phyloP scores from a whole-genome alignment of 257 asterid genomes.

The Asclepias syriaca region DNA sequence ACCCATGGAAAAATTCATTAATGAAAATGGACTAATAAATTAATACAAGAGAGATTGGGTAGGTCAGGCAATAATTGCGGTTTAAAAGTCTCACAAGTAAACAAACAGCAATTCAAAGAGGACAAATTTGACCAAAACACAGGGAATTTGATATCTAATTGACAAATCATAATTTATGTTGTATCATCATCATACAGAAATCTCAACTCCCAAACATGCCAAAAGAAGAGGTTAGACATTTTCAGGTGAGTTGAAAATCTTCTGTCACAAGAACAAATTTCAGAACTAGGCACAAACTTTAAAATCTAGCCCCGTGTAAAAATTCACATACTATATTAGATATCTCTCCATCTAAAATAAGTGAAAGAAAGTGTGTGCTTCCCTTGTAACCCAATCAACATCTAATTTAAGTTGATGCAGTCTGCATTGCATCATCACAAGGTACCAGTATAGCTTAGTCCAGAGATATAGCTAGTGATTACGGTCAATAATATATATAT shows the following conservation, averaged over 20 bases:
- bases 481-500: neutral
- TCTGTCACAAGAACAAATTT: neutral
- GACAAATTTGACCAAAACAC: neutral
- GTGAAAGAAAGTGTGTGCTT: neutral
- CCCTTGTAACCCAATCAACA: neutral
- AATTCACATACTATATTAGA: neutral
- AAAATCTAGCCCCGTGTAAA: neutral
- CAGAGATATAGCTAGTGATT: neutral
- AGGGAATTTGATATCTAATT: neutral
- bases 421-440: neutral
- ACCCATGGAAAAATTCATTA: constrained; percentile 26
- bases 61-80: neutral
- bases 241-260: neutral
- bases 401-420: neutral
- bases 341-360: neutral
- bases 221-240: neutral
- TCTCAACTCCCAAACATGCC: neutral
- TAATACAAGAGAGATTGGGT: neutral
- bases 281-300: neutral
- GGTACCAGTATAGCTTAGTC: too few species aligned
- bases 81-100: neutral
- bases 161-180: neutral
- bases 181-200: too few species aligned
- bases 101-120: neutral
- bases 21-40: neutral